Base-by-base conservation (phyloP, 1,139 yeast genomes). In the Suhomyces wounanorum region DNA sequence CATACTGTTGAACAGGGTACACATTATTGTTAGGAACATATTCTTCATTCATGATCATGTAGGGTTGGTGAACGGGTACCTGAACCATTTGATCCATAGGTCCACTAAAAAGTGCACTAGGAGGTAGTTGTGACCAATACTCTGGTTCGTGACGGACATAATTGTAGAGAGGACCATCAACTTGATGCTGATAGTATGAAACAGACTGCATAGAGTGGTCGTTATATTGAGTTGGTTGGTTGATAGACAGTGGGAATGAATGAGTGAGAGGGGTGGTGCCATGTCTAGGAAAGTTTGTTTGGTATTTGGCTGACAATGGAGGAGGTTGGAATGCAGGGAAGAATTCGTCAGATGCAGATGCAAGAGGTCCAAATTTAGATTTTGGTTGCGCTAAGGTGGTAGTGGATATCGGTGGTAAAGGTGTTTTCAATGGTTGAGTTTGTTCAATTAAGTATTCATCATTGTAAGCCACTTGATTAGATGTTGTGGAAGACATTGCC, bases 371-470 rank as follows among this genome's bases (percentile, higher is more conserved):
- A 43, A 45, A 47, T 26, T 57, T 61, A 13, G 61, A 53, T 43
- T 58, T 57, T 21, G 60, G 59, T 26, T 54, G 64, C 43, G 54
- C 53, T n/a, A 50, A 28, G 13, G 43, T 26, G 11, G 64, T 40
- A 5, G 57, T 48, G 14, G 49, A 35, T 11, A 49, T 28, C 21
- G 58, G 54, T 7, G 63, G 61, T 33, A 66, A 52, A 4, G 70
- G 68, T 1, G 60, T 59, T 26, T 57, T 56, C 44, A 58, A 46
- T 1, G 81, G 79, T 40, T 72, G 73, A 0, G 83, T 72, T 56
- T 79, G 83, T 54, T 79, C 82, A 44, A 79, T 78, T 44, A 78
- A 60, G 42, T 75, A 74, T 52, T 77, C 79, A 43, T 75, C 79
- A 48, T 73, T 76, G 48, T 67, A 65, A 10, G 57, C 78, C 55